A percentile compares a stretch with the other conserved stretches of the same genome.
Evolutionary conservation across 805 yeast species (phyloP).

Genomic region (Yarrowia sp.): DNA sequence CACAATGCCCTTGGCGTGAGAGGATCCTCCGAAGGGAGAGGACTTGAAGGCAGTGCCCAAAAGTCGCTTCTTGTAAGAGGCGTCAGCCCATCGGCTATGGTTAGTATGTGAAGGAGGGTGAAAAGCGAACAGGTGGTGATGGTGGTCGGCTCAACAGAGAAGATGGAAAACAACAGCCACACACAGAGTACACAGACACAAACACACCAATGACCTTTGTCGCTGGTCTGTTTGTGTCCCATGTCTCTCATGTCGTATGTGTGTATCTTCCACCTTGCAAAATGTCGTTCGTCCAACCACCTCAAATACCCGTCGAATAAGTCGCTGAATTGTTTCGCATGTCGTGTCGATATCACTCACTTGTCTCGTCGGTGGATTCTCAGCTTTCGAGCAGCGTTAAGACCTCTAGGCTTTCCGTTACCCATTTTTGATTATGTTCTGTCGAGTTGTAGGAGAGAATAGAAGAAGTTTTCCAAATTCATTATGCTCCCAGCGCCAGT

Average conservation of each 20-base stretch:
- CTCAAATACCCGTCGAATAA: no score
- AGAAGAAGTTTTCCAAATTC: conserved; percentile 25
- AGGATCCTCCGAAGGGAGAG: conserved; percentile 99
- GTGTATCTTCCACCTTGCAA: no score
- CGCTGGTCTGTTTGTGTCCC: no score
- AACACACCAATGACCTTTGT: no score
- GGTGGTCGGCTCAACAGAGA: no score
- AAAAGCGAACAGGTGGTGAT: not conserved
- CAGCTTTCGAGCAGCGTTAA: conserved; percentile 99
- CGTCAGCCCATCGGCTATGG: conserved; percentile 96
- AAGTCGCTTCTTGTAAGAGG: conserved; percentile 96
- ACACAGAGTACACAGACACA: no score
- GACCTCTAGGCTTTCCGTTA: conserved; percentile 99
- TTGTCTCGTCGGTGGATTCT: conserved; percentile 99
- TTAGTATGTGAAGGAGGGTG: conserved; percentile 29
- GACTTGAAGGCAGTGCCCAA: conserved; percentile 99
- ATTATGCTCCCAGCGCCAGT: conserved; percentile 27
- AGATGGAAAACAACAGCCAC: no score
- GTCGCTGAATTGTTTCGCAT: not conserved
- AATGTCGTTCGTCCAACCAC: not conserved
- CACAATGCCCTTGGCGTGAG: conserved; percentile 99
- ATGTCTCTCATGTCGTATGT: no score
- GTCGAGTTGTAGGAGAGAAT: conserved; percentile 27
- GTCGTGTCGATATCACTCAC: conserved; percentile 41
- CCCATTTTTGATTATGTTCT: conserved; percentile 66